Evolutionary conservation across 1,139 yeast genomes (phyloP), one percentile per base, ranked within the genome.

Genomic region (Kodamaea suecica): DNA sequence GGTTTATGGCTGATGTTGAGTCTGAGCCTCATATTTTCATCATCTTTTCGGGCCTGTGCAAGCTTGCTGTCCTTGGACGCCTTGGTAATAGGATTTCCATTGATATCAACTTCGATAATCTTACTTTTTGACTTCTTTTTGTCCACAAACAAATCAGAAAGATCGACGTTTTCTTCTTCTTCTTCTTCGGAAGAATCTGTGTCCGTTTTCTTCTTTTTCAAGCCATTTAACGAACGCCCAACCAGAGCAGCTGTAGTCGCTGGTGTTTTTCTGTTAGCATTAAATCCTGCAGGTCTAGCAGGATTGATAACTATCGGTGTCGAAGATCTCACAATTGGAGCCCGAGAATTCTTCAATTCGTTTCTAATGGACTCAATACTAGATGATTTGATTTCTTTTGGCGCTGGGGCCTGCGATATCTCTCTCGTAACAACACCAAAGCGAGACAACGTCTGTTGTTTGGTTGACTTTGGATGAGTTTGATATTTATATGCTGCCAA

Each of bases 201-300:
- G 12, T 61, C 68, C 5, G 38, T 49, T 26, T 45, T 50, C 40
- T 50, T 55, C 43, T 57, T 61, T 44, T 58, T 63, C 30, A 62
- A 48, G 1, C 58, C 43, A 40, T 67, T 66, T 31, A 61, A 44
- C 0, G 72, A 67, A 19, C 66, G 56, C n/a, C 70, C 74, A 10
- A 59, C 64, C 17, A 12, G 17, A 11, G 28, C 6, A 19, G 21
- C 21, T 1, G 41, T 49, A 1, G 51, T 41, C n/a, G 50, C 48
- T 2, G 47, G 44, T 4, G 47, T 32, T 12, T 15, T 13, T 24
- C 48, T 53, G 41, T 61, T 66, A 5, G 66, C 49, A 51, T 87
- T 84, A 58, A 87, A 90, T 0, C 95, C 97, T 1, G 95, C 78
- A 0, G 90, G 85, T 34, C 95, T 69, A 31, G 80, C 79, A 1